Percentiles rank a stretch among this genome's conserved stretches.
Evolutionary conservation across 2,329 filamentous ascomycete genomes (phyloP).

Genomic region (Exophiala sideris): DNA sequence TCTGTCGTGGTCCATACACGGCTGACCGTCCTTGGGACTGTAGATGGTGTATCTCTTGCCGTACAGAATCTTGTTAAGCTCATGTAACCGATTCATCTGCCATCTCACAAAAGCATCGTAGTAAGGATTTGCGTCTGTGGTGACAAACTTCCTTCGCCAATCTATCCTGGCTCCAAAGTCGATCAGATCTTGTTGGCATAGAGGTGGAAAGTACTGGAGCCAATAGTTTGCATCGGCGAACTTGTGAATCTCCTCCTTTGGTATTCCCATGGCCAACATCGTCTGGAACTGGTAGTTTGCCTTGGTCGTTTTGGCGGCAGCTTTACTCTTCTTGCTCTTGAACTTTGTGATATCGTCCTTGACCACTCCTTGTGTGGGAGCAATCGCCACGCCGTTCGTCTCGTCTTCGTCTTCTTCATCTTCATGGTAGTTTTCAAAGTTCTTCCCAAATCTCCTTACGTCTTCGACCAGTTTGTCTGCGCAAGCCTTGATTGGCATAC

Average conservation of each 20-base stretch:
- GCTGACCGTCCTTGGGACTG: conserved; percentile 81
- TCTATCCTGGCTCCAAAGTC: conserved; percentile 85
- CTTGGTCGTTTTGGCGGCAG: conserved; percentile 81
- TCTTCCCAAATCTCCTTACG: conserved; percentile 80
- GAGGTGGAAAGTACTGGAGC: conserved; percentile 87
- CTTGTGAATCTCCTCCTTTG: conserved; percentile 81
- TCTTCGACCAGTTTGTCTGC: conserved; percentile 92
- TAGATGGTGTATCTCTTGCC: conserved; percentile 93
- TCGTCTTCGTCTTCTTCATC: conserved; percentile 54
- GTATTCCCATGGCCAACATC: conserved; percentile 86
- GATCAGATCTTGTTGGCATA: conserved; percentile 73
- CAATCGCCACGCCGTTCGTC: conserved; percentile 49
- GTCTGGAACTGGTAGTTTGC: conserved; percentile 96
- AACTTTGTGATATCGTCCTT: conserved; percentile 91
- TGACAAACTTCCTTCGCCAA: conserved; percentile 89
- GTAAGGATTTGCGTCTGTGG: conserved; percentile 93
- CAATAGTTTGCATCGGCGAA: conserved; percentile 91
- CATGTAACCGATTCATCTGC: conserved; percentile 47
- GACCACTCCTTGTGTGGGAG: conserved; percentile 57
- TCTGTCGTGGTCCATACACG: conserved; percentile 84
- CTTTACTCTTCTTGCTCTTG: conserved; percentile 87
- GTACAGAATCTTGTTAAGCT: conserved; percentile 40
- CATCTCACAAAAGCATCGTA: conserved; percentile 94
- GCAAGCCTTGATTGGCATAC: conserved; percentile 97
- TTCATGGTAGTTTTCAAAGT: conserved; percentile 74